Conservation (phyloP, 1,284 basidiomycete species). For the Kwoniella shivajii region DNA sequence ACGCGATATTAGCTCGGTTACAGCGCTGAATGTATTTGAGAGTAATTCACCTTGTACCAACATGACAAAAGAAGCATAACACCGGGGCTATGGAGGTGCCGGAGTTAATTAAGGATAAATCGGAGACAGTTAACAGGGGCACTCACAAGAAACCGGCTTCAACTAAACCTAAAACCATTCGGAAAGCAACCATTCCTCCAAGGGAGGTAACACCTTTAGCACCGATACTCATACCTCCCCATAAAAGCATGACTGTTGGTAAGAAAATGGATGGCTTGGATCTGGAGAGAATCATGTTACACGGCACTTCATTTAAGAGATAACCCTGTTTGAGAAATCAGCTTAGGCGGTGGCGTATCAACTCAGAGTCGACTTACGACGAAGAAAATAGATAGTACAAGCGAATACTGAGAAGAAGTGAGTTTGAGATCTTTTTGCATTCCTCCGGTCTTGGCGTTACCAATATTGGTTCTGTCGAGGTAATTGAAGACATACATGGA, state of each 20-base stretch:
- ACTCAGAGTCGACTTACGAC: constrained; percentile 26
- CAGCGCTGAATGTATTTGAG: background rate
- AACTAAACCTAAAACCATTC: constrained; percentile 52
- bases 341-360: background rate
- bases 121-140: no score
- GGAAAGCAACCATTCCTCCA: constrained; percentile 50
- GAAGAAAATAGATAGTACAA: constrained; percentile 53
- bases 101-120: rapidly evolving
- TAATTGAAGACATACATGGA: constrained; percentile 44
- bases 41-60: constrained; percentile 42
- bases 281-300: constrained; percentile 51
- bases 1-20: background rate
- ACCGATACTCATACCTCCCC: constrained; percentile 49
- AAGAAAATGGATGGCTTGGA: constrained; percentile 50
- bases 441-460: constrained; percentile 54
- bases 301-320: constrained; percentile 53
- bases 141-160: constrained; percentile 45
- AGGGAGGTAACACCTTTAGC: constrained; percentile 47
- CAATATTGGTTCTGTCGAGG: constrained; percentile 50
- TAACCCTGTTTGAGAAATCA: constrained; percentile 46
- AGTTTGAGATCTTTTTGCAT: constrained; percentile 51
- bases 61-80: constrained; percentile 47
- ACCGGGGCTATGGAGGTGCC: constrained; percentile 25
- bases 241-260: constrained; percentile 43
- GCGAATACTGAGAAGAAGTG: constrained; percentile 43